Conservation (phyloP, 305 asterid genomes). For the Stenogyne calaminthoides region DNA sequence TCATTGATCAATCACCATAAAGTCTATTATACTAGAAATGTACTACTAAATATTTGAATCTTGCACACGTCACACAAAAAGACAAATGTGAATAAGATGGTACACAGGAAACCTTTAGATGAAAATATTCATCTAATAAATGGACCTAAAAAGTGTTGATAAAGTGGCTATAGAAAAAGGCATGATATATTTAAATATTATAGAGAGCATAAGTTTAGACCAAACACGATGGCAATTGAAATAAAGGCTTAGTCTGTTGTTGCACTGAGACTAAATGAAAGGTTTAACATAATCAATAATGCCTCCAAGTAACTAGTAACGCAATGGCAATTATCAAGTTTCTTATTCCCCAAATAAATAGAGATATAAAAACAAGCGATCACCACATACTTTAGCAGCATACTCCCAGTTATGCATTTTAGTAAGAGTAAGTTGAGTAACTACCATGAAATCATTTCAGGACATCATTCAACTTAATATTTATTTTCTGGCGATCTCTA, state of each 20-base stretch:
- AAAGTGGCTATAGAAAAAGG: not conserved
- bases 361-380: not conserved
- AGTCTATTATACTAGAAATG: not conserved
- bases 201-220: not conserved
- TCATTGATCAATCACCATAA: conserved; percentile 21
- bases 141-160: not conserved
- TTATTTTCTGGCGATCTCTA: conserved; percentile 13
- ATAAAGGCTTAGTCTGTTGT: not conserved
- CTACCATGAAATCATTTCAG: not conserved
- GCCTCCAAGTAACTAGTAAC: not conserved
- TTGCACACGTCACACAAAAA: not conserved
- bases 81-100: not conserved
- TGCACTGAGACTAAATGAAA: not conserved
- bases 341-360: not conserved
- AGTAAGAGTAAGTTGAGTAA: not conserved
- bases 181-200: not conserved
- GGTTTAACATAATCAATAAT: not conserved
- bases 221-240: not conserved
- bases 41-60: conserved; percentile 8
- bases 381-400: conserved; percentile 13
- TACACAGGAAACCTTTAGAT: not conserved
- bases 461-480: not conserved
- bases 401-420: not conserved
- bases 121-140: not conserved
- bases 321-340: not conserved